A percentile compares a stretch with the other conserved stretches of the same genome.
These are phyloP conservation scores for Aureobasidium mangrovei DNA, from an alignment of 2,329 filamentous ascomycete species.

Conservation along the genomic window DNA sequence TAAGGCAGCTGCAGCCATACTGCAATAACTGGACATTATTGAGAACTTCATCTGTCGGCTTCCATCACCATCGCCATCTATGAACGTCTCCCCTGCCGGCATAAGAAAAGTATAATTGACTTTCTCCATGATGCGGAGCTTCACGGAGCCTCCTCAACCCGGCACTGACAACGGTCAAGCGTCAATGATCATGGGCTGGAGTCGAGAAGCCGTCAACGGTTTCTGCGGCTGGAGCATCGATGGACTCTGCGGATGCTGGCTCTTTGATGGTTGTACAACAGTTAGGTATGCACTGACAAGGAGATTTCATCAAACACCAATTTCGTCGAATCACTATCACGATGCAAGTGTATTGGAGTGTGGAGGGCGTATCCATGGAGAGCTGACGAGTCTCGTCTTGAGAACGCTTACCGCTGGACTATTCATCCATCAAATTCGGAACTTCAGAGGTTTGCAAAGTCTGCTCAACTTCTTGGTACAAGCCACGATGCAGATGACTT, in stretches of 20 bases:
- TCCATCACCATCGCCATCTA: not conserved
- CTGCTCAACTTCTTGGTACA: too few relatives aligned
- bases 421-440: too few relatives aligned
- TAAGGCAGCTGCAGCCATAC: not conserved
- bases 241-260: not conserved
- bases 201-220: slow-evolving; percentile 2
- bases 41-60: not conserved
- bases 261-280: not conserved
- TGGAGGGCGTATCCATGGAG: too few relatives aligned
- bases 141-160: slow-evolving; percentile 3
- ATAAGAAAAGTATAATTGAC: slow-evolving; percentile 1
- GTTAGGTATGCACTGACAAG: too few relatives aligned
- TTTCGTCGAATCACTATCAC: too few relatives aligned
- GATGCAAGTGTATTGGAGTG: too few relatives aligned
- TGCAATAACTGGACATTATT: not conserved
- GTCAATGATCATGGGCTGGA: not conserved
- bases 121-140: not conserved
- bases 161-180: slow-evolving; percentile 7
- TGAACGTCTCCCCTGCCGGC: not conserved
- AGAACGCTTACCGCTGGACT: too few relatives aligned
- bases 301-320: too few relatives aligned
- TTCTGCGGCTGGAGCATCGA: not conserved
- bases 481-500: too few relatives aligned
- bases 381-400: too few relatives aligned
- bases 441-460: too few relatives aligned